A percentile compares a stretch with the other conserved stretches of the same genome.
Evolutionary conservation across 2,329 filamentous ascomycete species (phyloP).

Genomic region (Colletotrichum filicis): DNA sequence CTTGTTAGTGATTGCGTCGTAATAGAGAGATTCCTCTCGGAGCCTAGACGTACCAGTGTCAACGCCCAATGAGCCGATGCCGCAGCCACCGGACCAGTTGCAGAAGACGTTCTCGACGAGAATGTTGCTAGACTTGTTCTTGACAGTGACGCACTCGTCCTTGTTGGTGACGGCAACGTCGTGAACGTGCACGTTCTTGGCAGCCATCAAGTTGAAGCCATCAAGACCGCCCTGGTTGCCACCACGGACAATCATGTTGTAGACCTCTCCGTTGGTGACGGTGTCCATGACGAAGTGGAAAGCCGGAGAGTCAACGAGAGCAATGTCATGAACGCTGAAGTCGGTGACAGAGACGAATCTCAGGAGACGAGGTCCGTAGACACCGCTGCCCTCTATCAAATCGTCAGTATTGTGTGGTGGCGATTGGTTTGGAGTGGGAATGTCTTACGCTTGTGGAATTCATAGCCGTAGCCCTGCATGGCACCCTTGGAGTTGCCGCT

Average conservation of each 20-base stretch:
- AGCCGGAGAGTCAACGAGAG: conserved; percentile 58
- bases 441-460: conserved; percentile 49
- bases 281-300: conserved; percentile 61
- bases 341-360: conserved; percentile 54
- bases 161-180: conserved; percentile 72
- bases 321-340: conserved; percentile 60
- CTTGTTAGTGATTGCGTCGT: not conserved
- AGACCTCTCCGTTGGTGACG: conserved; percentile 60
- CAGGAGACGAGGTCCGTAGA: conserved; percentile 51
- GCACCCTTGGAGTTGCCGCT: conserved; percentile 54
- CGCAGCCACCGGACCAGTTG: conserved; percentile 70
- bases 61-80: conserved; percentile 64
- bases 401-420: not conserved
- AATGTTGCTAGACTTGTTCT: conserved; percentile 62
- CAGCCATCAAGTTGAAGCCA: conserved; percentile 63
- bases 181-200: conserved; percentile 66
- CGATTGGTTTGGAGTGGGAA: not conserved
- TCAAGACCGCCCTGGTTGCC: conserved; percentile 63
- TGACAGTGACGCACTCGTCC: conserved; percentile 58
- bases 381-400: conserved; percentile 14
- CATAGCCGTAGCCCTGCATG: conserved; percentile 59
- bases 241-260: conserved; percentile 65
- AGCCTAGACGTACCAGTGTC: conserved; percentile 44
- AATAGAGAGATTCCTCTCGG: not conserved
- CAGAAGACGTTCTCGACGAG: conserved; percentile 71